These are phyloP conservation scores for Aegilops sharonensis DNA, from an alignment of 176 grass and related monocot species.

Conservation along the genomic window DNA sequence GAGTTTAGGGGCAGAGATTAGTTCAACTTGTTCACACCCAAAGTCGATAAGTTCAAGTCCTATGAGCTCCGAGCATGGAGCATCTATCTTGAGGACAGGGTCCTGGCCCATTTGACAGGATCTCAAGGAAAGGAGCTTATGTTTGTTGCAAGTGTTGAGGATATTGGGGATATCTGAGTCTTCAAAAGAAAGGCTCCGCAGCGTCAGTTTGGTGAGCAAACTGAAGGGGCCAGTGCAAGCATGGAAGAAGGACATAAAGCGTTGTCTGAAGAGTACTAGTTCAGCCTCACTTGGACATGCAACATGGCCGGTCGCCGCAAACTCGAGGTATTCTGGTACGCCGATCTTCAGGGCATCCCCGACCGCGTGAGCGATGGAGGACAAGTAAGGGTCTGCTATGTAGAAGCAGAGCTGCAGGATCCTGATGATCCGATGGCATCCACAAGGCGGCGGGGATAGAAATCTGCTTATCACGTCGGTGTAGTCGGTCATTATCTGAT, in stretches of 20 bases:
- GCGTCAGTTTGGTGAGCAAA: not conserved
- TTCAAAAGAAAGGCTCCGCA: not conserved
- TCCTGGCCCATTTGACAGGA: not conserved
- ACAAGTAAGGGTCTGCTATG: not conserved
- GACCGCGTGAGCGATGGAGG: not conserved
- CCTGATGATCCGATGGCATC: not conserved
- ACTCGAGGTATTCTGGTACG: not conserved
- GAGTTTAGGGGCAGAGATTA: slow-evolving; percentile 9
- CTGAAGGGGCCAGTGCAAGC: not conserved
- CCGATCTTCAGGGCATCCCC: not conserved
- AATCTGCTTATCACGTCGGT: not conserved
- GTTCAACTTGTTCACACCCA: not conserved
- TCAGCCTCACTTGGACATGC: not conserved
- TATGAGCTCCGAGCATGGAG: not conserved
- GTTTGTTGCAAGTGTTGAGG: slow-evolving; percentile 8
- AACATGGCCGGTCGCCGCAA: not conserved
- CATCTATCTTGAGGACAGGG: not conserved
- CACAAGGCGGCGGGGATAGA: not conserved
- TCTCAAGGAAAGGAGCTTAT: not conserved
- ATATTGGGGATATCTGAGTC: not conserved
- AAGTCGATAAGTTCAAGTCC: not conserved
- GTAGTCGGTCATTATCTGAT: not conserved
- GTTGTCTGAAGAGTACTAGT: not conserved
- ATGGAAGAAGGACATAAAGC: slow-evolving; percentile 9
- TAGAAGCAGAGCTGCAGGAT: not conserved